Evolutionary conservation across 805 yeast species (phyloP).

Genomic region (Starmerella kuoi): DNA sequence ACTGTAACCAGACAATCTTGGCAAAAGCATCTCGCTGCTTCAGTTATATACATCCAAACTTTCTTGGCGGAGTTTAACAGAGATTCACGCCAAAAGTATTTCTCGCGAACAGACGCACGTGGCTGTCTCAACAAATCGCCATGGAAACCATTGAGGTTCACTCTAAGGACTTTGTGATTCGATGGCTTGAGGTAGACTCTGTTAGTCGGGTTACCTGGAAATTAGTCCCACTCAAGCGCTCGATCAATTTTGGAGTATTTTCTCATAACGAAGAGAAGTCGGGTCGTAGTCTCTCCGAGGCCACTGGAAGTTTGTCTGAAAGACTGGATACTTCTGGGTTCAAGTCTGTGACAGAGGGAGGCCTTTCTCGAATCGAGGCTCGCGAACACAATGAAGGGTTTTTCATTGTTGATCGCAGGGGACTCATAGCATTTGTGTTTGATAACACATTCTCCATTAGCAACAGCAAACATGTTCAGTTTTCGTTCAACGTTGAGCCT

Average conservation of each 20-base stretch:
- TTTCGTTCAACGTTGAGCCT: conserved; percentile 28
- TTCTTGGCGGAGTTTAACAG: no score
- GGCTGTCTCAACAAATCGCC: no score
- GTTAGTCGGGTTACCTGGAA: conserved; percentile 62
- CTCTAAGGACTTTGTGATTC: conserved; percentile 75
- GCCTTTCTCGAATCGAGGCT: conserved; percentile 46
- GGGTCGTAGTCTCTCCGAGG: conserved; percentile 23
- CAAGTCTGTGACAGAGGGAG: conserved; percentile 33
- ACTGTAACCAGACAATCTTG: no score
- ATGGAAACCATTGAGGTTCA: conserved; percentile 91
- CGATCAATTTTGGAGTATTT: conserved; percentile 34
- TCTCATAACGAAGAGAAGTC: conserved; percentile 17
- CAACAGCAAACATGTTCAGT: conserved; percentile 66
- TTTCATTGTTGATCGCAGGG: conserved; percentile 41
- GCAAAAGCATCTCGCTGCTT: no score
- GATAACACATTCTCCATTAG: conserved; percentile 87
- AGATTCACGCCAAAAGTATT: no score
- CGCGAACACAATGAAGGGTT: conserved; percentile 54
- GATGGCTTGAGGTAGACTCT: conserved; percentile 76
- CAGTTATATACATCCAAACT: no score
- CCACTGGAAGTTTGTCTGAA: conserved; percentile 29
- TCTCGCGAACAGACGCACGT: no score
- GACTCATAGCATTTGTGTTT: conserved; percentile 75
- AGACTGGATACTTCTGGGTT: conserved; percentile 45
- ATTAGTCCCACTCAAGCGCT: conserved; percentile 61